These are phyloP conservation scores for Cymbidium sinense DNA, from an alignment of 106 monocot species.

Conservation along the genomic window DNA sequence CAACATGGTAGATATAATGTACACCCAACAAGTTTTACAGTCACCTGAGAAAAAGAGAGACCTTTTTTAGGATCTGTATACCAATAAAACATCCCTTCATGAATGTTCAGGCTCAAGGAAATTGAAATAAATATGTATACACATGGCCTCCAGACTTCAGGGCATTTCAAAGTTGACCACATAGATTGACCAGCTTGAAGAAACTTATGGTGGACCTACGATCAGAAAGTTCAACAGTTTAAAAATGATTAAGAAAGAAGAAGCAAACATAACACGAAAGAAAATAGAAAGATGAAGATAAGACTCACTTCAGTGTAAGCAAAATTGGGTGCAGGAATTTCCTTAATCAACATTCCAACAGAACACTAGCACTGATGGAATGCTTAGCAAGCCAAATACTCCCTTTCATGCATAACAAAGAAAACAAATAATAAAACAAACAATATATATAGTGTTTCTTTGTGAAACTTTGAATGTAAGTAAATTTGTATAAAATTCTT, in stretches of 20 bases:
- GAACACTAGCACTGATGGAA: slow-evolving; percentile 44
- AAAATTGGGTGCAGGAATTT: slow-evolving; percentile 30
- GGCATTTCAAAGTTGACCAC: slow-evolving; percentile 56
- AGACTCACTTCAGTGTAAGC: slow-evolving; percentile 42
- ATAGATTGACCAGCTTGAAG: slow-evolving; percentile 44
- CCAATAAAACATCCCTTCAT: slow-evolving; percentile 94
- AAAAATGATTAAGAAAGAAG: not conserved
- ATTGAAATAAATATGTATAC: slow-evolving; percentile 65
- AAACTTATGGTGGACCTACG: slow-evolving; percentile 57
- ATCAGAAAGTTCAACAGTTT: slow-evolving; percentile 2
- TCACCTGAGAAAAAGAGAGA: slow-evolving; percentile 73
- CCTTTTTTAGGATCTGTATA: slow-evolving; percentile 71
- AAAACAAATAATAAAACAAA: not conserved
- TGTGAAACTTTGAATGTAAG: not conserved
- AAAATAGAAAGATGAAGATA: not conserved
- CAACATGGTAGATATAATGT: not conserved
- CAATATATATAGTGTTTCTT: not conserved
- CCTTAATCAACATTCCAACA: slow-evolving; percentile 58
- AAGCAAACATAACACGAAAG: not conserved
- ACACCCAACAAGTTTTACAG: not conserved
- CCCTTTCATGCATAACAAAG: slow-evolving; percentile 33
- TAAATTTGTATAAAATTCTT: too few species aligned
- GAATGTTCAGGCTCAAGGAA: slow-evolving; percentile 58
- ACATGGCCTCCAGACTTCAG: slow-evolving; percentile 67
- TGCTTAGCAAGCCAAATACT: slow-evolving; percentile 61